Evolutionary conservation across 2,329 filamentous ascomycete genomes (phyloP), one percentile per base, ranked within the genome.

Genomic region (Alternaria sp.): DNA sequence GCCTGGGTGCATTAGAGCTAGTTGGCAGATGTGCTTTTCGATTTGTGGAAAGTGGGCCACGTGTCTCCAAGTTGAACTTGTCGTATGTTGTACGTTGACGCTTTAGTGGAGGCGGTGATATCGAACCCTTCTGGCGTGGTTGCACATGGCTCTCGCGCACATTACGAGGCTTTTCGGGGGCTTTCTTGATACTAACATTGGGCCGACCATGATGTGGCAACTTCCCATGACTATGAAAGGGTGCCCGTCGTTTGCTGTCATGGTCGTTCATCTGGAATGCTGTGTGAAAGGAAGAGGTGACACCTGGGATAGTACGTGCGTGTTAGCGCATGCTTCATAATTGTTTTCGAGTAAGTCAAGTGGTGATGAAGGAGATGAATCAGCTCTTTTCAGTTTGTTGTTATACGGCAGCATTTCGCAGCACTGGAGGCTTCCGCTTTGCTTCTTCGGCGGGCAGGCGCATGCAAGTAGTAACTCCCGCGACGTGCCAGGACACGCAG

Each of bases 21-120:
- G 32, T 8, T 20, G 25, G 12, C n/a, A 32, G 32, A 40, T 27
- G 43, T 14, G 32, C n/a, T 6, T 38, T 34, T 20, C 34, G 12
- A 22, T 14, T 48, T 25, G 28, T 45, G 11, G 45, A 25, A 11
- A 12, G 40, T 16, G 20, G 6, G 11, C 3, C 20, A 16, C 22
- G 20, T 25, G 40, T 43, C 40, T 43, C 40, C 4, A 20, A 16
- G 9, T 28, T 55, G 27, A n/a, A 18, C 4, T 34, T n/a, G 3
- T 41, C 45, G 34, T 46, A 44, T 40, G 32, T 49, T 34, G 53
- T 58, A 22, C 68, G 65, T 46, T 65, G 65, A 34, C 70, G 68
- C 53, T 67, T 73, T 36, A 71, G 41, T 22, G 67, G 72, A 4
- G 70, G 72, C 25, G 72, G 72, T 38, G 72, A 73, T 62, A 74